These are phyloP conservation scores for Oryza meridionalis DNA, from an alignment of 176 grass and related monocot genomes.

Conservation along the genomic window DNA sequence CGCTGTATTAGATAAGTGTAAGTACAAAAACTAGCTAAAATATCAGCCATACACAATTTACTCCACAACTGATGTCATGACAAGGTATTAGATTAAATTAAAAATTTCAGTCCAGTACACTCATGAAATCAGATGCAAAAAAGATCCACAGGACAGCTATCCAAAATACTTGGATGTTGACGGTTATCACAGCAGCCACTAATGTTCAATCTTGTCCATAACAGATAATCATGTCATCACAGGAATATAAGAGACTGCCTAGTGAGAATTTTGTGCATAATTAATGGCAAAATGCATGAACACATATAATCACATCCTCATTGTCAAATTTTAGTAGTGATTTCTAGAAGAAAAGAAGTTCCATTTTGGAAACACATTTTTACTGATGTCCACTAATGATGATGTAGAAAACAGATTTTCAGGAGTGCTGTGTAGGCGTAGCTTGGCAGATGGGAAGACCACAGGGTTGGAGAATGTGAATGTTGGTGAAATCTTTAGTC, in stretches of 20 bases:
- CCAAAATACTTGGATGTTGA: neutral
- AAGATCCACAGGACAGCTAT: constrained; percentile 28
- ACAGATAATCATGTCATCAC: neutral
- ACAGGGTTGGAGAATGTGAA: neutral
- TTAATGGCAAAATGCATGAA: constrained; percentile 16
- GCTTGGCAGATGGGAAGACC: neutral
- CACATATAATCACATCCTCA: neutral
- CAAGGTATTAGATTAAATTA: constrained; percentile 2
- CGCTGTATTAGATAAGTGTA: constrained; percentile 3
- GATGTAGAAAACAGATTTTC: neutral
- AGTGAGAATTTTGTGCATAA: neutral
- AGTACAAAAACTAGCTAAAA: constrained; percentile 18
- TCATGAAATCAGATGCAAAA: neutral
- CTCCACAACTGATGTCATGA: neutral
- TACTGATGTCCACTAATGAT: neutral
- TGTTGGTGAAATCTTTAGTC: neutral
- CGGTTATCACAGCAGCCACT: neutral
- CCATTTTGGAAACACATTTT: neutral
- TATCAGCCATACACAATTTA: constrained; percentile 15
- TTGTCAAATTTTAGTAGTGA: neutral
- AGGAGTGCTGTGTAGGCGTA: neutral
- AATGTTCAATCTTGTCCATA: constrained; percentile 8
- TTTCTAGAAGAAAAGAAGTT: neutral
- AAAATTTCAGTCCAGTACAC: neutral
- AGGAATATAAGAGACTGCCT: neutral